Evolutionary conservation across 106 monocot species (phyloP).

Genomic region (Acanthochlamys bracteata): DNA sequence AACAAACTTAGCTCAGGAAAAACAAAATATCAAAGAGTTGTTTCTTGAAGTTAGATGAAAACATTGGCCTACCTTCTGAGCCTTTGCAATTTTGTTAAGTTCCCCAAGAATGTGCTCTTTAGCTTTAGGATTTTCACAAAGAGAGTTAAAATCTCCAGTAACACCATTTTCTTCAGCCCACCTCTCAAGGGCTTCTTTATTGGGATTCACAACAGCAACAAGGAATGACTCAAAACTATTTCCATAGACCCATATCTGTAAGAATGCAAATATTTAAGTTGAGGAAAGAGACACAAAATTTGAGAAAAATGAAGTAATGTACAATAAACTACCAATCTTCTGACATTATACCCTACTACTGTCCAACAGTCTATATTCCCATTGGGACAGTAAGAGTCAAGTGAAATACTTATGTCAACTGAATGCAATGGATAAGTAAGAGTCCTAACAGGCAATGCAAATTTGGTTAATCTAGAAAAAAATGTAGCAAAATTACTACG

Average conservation of each 20-base stretch:
- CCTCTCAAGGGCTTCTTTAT: conserved; percentile 51
- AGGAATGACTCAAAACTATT: conserved; percentile 90
- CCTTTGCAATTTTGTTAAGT: conserved; percentile 63
- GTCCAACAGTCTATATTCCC: too few relatives aligned
- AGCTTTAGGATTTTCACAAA: conserved; percentile 67
- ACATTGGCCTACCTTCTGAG: conserved; percentile 40
- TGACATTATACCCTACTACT: too few relatives aligned
- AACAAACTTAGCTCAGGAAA: too few relatives aligned
- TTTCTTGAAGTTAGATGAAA: not conserved
- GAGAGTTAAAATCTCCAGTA: conserved; percentile 38
- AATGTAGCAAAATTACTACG: too few relatives aligned
- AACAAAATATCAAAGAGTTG: not conserved
- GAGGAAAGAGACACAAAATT: too few relatives aligned
- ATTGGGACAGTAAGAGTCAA: too few relatives aligned
- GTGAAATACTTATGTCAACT: too few relatives aligned
- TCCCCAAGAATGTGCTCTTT: conserved; percentile 69
- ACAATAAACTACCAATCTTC: too few relatives aligned
- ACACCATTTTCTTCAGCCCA: conserved; percentile 72
- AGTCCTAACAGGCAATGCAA: too few relatives aligned
- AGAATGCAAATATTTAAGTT: not conserved
- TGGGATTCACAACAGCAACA: conserved; percentile 78
- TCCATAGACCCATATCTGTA: conserved; percentile 95
- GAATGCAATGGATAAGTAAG: too few relatives aligned
- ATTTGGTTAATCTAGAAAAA: too few relatives aligned
- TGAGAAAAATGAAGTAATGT: too few relatives aligned